These are phyloP conservation scores for Leccinum ochraceum DNA, from an alignment of 768 basidiomycete species.

Conservation along the genomic window DNA sequence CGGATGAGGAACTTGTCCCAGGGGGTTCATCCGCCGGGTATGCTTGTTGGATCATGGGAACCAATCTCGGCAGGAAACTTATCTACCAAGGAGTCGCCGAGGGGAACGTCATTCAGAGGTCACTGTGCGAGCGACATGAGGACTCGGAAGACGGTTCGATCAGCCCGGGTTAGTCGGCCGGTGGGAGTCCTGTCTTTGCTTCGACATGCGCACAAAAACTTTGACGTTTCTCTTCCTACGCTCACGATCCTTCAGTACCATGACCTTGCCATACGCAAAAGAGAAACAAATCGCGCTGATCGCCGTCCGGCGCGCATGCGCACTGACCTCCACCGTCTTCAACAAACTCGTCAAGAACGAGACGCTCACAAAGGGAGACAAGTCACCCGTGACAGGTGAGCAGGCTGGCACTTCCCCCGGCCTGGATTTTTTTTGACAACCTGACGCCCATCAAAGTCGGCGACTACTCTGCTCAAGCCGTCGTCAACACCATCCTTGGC, in stretches of 20 bases:
- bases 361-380: constrained; percentile 88
- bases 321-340: constrained; percentile 84
- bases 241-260: constrained; percentile 26
- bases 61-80: no score
- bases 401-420: neutral
- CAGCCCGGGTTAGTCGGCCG: no score
- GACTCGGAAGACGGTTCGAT: no score
- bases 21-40: no score
- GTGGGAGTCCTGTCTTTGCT: no score
- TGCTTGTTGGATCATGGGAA: no score
- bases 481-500: constrained; percentile 79
- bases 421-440: constrained; percentile 21
- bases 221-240: neutral
- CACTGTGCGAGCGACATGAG: no score
- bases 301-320: constrained; percentile 60
- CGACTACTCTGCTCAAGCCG: constrained; percentile 91
- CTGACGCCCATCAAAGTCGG: constrained; percentile 62
- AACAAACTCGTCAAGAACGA: constrained; percentile 79
- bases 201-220: no score
- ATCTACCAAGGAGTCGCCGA: no score
- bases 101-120: no score
- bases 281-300: constrained; percentile 84
- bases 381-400: constrained; percentile 86
- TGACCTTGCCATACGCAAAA: constrained; percentile 55
- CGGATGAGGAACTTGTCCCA: no score